Evolutionary conservation across 371 early-diverging fungal genomes (phyloP).

Genomic region (Circinella umbellata): DNA sequence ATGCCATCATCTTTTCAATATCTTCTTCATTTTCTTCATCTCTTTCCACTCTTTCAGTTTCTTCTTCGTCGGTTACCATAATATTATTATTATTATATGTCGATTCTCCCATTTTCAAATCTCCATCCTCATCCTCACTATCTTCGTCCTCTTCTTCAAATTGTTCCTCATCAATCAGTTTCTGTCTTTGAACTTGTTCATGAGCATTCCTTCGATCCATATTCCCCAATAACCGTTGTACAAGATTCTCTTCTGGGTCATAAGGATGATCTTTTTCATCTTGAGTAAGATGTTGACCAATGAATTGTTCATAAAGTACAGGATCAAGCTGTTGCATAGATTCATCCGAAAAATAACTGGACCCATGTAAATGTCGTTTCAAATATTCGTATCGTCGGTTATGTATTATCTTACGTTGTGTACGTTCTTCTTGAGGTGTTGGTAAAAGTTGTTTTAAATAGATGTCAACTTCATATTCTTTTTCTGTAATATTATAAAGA

Average conservation of each 20-base stretch:
- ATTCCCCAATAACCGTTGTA: slow-evolving; percentile 47
- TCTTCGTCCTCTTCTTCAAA: slow-evolving; percentile 59
- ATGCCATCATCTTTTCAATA: slow-evolving; percentile 13
- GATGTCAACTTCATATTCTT: slow-evolving; percentile 52
- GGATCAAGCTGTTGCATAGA: slow-evolving; percentile 53
- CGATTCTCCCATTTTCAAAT: slow-evolving; percentile 20
- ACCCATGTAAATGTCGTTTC: slow-evolving; percentile 33
- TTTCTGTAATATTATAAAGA: slow-evolving; percentile 1
- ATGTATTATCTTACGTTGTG: slow-evolving; percentile 27
- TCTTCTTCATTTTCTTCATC: slow-evolving; percentile 5
- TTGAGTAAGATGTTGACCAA: slow-evolving; percentile 49
- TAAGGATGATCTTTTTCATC: slow-evolving; percentile 38
- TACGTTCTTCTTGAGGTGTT: slow-evolving; percentile 17
- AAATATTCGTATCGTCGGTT: slow-evolving; percentile 54
- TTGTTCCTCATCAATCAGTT: slow-evolving; percentile 44
- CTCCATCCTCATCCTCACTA: slow-evolving; percentile 33
- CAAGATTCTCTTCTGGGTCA: slow-evolving; percentile 41
- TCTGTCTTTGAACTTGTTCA: slow-evolving; percentile 36
- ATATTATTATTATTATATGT: background rate
- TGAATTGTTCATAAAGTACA: slow-evolving; percentile 47
- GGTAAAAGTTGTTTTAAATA: slow-evolving; percentile 32
- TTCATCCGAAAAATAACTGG: slow-evolving; percentile 53
- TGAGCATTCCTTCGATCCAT: slow-evolving; percentile 43
- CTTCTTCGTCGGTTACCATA: no score
- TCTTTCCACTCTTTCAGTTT: no score